A percentile compares a stretch with the other conserved stretches of the same genome.
Evolutionary conservation across 345 rosid species (phyloP).

Genomic region (Melaleuca alternifolia): DNA sequence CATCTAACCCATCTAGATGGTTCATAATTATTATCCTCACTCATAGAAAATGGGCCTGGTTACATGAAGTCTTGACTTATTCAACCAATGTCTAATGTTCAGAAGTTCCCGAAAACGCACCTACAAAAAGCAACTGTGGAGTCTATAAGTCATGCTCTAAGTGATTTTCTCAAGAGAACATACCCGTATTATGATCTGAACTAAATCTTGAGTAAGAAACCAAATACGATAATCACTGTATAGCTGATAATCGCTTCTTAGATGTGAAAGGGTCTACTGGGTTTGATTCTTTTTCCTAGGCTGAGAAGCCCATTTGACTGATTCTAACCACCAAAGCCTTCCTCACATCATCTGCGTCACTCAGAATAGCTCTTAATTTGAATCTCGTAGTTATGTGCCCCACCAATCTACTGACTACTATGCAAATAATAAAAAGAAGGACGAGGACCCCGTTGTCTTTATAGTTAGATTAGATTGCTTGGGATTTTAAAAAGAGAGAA

Average conservation of each 20-base stretch:
- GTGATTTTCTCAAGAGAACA: neutral
- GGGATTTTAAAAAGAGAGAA: neutral
- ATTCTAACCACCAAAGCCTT: constrained; percentile 7
- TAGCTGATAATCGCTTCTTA: neutral
- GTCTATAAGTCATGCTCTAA: neutral
- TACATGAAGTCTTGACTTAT: too few species aligned
- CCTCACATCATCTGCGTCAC: neutral
- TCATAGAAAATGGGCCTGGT: too few species aligned
- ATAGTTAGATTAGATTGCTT: neutral
- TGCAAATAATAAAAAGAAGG: neutral
- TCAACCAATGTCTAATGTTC: neutral
- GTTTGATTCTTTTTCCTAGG: constrained; percentile 11
- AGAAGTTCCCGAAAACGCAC: neutral
- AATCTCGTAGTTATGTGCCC: neutral
- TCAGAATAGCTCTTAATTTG: neutral
- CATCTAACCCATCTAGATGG: neutral
- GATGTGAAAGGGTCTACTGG: constrained; percentile 14
- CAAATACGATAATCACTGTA: neutral
- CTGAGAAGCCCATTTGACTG: constrained; percentile 9
- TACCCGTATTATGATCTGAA: neutral
- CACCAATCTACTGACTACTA: constrained; percentile 3
- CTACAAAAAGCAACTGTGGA: neutral
- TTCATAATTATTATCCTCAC: neutral
- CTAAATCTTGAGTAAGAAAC: neutral
- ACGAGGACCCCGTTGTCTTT: neutral